Evolutionary conservation across 306 rosid species (phyloP).

Genomic region (Chamaecrista fasciculata): DNA sequence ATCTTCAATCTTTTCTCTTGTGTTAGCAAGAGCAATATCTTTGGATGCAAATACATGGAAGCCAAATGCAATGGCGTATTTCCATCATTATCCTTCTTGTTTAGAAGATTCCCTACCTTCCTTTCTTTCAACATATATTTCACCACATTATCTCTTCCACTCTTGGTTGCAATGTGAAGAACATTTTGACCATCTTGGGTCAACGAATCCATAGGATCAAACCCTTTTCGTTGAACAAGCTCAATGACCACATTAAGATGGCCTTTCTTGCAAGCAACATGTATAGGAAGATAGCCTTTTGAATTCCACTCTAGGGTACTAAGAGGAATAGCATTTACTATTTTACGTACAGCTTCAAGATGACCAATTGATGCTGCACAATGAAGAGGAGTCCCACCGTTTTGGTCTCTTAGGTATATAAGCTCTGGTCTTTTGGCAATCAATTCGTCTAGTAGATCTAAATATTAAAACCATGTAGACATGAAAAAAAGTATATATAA

Average conservation of each 20-base stretch:
- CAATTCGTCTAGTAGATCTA: too few species aligned
- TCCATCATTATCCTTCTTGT: constrained; percentile 9
- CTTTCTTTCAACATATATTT: not conserved
- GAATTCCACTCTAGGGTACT: not conserved
- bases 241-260: not conserved
- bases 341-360: not conserved
- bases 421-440: not conserved
- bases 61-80: constrained; percentile 27
- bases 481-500: too few species aligned
- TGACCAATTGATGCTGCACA: not conserved
- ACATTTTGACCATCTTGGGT: not conserved
- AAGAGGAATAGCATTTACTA: accelerated
- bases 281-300: constrained; percentile 12
- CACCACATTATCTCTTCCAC: not conserved
- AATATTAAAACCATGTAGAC: too few species aligned
- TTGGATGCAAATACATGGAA: not conserved
- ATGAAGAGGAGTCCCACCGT: not conserved
- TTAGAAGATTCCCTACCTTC: not conserved
- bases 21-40: not conserved
- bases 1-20: not conserved
- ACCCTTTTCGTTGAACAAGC: not conserved
- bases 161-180: constrained; percentile 13
- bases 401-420: not conserved
- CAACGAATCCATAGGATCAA: not conserved
- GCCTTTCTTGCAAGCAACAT: constrained; percentile 9